A percentile compares a stretch with the other conserved stretches of the same genome.
Evolutionary conservation across 73 alveolate species (phyloP).

Genomic region (Blepharisma japonicum): DNA sequence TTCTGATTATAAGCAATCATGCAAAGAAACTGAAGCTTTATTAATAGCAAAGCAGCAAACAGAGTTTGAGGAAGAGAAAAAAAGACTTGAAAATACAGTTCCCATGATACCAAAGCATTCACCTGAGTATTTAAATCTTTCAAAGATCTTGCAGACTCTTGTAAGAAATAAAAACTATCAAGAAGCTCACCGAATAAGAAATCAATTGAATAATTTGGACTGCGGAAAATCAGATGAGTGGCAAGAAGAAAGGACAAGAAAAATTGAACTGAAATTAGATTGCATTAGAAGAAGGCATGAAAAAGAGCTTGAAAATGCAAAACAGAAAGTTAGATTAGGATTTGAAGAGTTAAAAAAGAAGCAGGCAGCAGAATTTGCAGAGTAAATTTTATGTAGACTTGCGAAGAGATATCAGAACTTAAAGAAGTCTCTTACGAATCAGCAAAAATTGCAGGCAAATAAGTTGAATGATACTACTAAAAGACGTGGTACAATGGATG

Average conservation of each 20-base stretch:
- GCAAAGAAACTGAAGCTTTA: constrained; percentile 34
- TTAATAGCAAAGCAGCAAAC: constrained; percentile 44
- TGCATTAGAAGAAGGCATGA: constrained; percentile 43
- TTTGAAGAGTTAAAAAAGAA: constrained; percentile 47
- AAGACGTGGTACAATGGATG: too few species aligned
- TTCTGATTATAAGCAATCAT: constrained; percentile 38
- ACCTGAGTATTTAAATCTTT: constrained; percentile 35
- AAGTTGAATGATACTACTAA: constrained; percentile 22
- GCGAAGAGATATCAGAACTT: constrained; percentile 63
- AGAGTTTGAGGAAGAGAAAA: constrained; percentile 37
- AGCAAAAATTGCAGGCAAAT: constrained; percentile 43
- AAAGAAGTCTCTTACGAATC: constrained; percentile 60
- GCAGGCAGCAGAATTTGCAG: constrained; percentile 56
- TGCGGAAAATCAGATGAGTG: constrained; percentile 42
- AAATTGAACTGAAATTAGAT: constrained; percentile 41
- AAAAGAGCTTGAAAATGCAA: constrained; percentile 54
- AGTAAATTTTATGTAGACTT: constrained; percentile 25
- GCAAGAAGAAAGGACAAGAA: constrained; percentile 42
- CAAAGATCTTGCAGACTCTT: constrained; percentile 3
- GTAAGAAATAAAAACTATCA: constrained; percentile 46
- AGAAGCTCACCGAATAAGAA: constrained; percentile 63
- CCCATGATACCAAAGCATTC: constrained; percentile 49
- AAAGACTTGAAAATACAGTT: constrained; percentile 40
- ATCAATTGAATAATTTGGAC: constrained; percentile 43
- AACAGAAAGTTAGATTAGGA: constrained; percentile 50